Conservation (phyloP, 805 yeast species). For the Blastobotrys chiropterorum region DNA sequence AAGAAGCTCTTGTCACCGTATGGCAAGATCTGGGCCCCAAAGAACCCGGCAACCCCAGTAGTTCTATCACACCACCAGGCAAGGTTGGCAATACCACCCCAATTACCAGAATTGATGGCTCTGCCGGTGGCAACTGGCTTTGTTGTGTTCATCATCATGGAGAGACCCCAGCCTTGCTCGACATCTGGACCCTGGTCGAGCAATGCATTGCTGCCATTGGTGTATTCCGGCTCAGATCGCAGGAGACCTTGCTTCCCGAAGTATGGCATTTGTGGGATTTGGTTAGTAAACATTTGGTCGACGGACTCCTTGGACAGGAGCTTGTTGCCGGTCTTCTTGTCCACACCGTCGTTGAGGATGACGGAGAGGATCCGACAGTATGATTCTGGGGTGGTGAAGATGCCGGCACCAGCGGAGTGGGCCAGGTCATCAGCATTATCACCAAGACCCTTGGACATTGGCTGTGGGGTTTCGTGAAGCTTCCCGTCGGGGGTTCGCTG, state of each 20-base stretch:
- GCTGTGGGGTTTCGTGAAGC: constrained; percentile 8
- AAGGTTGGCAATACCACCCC: constrained; percentile 39
- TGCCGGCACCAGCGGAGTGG: constrained; percentile 38
- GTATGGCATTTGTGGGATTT: constrained; percentile 30
- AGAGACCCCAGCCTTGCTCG: constrained; percentile 31
- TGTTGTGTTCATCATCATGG: constrained; percentile 22
- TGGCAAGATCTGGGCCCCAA: constrained; percentile 33
- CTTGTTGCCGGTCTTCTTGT: constrained; percentile 30
- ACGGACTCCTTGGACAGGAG: constrained; percentile 32
- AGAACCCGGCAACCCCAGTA: constrained; percentile 35
- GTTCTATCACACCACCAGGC: constrained; percentile 38
- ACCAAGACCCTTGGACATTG: background rate
- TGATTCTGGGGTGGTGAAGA: constrained; percentile 36
- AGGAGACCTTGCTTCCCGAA: constrained; percentile 20
- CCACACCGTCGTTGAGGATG: constrained; percentile 38
- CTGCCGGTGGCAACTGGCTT: constrained; percentile 31
- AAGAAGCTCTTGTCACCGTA: constrained; percentile 21
- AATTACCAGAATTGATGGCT: constrained; percentile 32
- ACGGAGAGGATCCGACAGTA: constrained; percentile 36
- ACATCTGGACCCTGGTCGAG: constrained; percentile 21
- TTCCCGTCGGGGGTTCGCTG: constrained; percentile 19
- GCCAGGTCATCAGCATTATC: background rate
- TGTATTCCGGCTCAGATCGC: constrained; percentile 13
- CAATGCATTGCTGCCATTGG: constrained; percentile 7
- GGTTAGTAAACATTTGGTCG: constrained; percentile 31